Evolutionary conservation across 2,329 filamentous ascomycete genomes (phyloP).

Genomic region (Fusarium redolens): DNA sequence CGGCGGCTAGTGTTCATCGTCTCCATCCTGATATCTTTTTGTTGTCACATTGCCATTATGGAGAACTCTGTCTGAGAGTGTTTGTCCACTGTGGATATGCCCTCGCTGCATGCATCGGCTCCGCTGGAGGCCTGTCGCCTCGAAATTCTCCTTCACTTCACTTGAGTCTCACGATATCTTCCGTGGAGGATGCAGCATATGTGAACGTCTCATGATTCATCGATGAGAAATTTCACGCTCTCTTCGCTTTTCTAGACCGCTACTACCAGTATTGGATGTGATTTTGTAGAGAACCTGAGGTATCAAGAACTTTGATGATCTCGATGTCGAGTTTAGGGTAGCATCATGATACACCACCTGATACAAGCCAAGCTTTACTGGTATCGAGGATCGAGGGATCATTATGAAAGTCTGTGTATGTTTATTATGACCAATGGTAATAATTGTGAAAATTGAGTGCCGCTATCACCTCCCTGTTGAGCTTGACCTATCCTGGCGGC

Average conservation of each 20-base stretch:
- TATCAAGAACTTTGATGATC: background rate
- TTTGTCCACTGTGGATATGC: conserved; percentile 35
- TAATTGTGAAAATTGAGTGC: conserved; percentile 18
- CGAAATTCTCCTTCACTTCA: background rate
- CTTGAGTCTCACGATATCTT: too few relatives aligned
- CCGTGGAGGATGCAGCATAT: conserved; percentile 2
- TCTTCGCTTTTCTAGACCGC: conserved; percentile 1
- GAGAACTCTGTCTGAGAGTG: conserved; percentile 2
- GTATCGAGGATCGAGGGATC: background rate
- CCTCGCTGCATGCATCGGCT: conserved; percentile 19
- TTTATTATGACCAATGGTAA: conserved; percentile 18
- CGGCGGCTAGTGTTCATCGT: conserved; percentile 9
- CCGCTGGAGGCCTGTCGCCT: conserved; percentile 18
- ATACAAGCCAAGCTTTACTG: conserved; percentile 6
- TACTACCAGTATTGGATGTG: background rate
- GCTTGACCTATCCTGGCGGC: conserved; percentile 20
- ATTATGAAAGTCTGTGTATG: conserved; percentile 18
- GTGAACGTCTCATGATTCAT: conserved; percentile 25
- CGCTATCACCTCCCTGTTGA: conserved; percentile 7
- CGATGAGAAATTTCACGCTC: background rate
- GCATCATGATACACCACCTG: background rate
- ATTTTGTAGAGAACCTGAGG: background rate
- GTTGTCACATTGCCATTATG: conserved; percentile 17
- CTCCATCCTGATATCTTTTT: conserved; percentile 1
- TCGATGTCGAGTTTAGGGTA: conserved; percentile 25